A percentile compares a stretch with the other conserved stretches of the same genome.
Evolutionary conservation across 2,329 filamentous ascomycete genomes (phyloP).

Genomic region (Thermochaetoides dissita): DNA sequence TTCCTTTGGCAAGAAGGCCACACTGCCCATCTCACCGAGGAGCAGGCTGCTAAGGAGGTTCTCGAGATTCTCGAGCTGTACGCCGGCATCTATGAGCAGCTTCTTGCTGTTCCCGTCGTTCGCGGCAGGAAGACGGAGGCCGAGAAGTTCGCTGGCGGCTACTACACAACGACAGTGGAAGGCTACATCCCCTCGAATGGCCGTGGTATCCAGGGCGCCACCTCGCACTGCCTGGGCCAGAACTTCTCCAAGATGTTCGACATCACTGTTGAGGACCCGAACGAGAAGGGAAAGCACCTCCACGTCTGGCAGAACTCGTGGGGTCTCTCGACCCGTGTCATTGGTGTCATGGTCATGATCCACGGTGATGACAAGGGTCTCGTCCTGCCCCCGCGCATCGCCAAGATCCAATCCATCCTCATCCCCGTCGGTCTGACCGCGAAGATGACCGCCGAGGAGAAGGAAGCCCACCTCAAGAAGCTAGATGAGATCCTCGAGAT

Average conservation of each 20-base stretch:
- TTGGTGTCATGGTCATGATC: slow-evolving; percentile 98
- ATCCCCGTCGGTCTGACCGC: slow-evolving; percentile 89
- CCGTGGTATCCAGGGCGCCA: slow-evolving; percentile 90
- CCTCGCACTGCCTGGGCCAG: slow-evolving; percentile 86
- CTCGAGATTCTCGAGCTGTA: slow-evolving; percentile 89
- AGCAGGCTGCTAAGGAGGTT: slow-evolving; percentile 71
- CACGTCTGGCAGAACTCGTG: slow-evolving; percentile 98
- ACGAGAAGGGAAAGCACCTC: slow-evolving; percentile 63
- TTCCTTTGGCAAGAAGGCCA: slow-evolving; percentile 98
- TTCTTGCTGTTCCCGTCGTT: slow-evolving; percentile 88
- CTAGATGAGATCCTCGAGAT: slow-evolving; percentile 56
- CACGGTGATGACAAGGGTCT: slow-evolving; percentile 93
- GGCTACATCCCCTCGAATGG: slow-evolving; percentile 94
- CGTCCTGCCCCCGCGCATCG: slow-evolving; percentile 80
- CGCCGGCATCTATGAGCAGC: slow-evolving; percentile 78
- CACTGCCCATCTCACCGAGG: slow-evolving; percentile 72
- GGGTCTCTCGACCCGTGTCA: slow-evolving; percentile 92
- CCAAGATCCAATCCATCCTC: slow-evolving; percentile 72
- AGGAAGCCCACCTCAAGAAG: slow-evolving; percentile 60
- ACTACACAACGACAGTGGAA: slow-evolving; percentile 94
- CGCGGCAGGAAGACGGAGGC: slow-evolving; percentile 92
- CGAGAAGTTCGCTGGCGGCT: slow-evolving; percentile 92
- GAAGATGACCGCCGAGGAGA: slow-evolving; percentile 69
- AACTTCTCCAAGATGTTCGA: slow-evolving; percentile 99
- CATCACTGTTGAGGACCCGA: slow-evolving; percentile 89